Percentiles rank a stretch among this genome's conserved stretches.
These are phyloP conservation scores for Sorghum bicolor DNA, from an alignment of 176 grass and related monocot genomes.

Conservation along the genomic window DNA sequence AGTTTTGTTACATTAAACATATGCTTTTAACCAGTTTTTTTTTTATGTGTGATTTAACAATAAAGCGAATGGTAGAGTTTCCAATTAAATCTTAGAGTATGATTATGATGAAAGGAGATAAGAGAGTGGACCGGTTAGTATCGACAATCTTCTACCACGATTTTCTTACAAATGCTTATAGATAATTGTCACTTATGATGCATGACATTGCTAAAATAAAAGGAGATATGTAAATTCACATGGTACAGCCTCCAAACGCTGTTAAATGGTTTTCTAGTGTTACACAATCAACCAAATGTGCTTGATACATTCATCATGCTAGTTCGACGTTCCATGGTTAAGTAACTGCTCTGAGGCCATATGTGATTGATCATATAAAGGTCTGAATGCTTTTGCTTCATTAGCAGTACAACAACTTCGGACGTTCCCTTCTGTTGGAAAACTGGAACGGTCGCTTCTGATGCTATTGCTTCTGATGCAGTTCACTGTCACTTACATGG, in stretches of 20 bases:
- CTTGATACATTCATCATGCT: neutral
- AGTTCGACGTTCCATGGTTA: neutral
- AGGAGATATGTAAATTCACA: neutral
- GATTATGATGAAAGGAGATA: neutral
- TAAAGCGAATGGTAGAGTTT: neutral
- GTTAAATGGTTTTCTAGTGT: neutral
- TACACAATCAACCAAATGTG: constrained; percentile 4
- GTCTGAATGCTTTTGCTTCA: constrained; percentile 7
- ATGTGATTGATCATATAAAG: neutral
- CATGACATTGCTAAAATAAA: neutral
- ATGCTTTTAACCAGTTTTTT: neutral
- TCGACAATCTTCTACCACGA: neutral
- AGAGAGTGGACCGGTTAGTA: neutral
- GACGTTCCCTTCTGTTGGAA: constrained; percentile 18
- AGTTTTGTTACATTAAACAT: neutral
- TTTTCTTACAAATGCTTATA: neutral
- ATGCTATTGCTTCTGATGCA: constrained; percentile 25
- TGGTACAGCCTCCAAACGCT: neutral
- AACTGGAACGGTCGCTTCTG: constrained; percentile 29
- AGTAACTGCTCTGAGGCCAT: neutral
- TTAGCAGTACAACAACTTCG: constrained; percentile 20
- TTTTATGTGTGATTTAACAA: neutral
- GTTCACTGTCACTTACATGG: constrained; percentile 32
- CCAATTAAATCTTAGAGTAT: too few relatives aligned
- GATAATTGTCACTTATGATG: too few relatives aligned